A percentile compares a stretch with the other conserved stretches of the same genome.
These are phyloP conservation scores for Aspergillus campestris DNA, from an alignment of 495 filamentous ascomycete species.

Conservation along the genomic window DNA sequence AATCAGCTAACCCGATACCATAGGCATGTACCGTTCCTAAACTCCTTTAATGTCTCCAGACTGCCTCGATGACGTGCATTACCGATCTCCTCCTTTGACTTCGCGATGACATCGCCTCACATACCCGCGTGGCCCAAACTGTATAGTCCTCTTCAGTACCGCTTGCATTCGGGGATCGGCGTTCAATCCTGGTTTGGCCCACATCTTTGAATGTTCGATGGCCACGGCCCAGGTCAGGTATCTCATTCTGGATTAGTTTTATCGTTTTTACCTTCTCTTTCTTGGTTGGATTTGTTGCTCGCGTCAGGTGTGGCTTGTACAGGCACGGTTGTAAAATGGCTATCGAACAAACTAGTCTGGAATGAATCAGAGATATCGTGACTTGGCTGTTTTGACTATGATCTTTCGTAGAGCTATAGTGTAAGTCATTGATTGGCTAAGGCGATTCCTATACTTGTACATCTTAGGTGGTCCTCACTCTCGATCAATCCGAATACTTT, in stretches of 20 bases:
- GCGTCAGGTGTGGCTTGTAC: slow-evolving; percentile 1
- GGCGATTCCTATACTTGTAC: too few species aligned
- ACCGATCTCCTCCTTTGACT: not conserved
- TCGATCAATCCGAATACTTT: too few species aligned
- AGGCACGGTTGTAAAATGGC: not conserved
- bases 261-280: not conserved
- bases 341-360: too few species aligned
- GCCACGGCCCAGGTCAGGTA: not conserved
- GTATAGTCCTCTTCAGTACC: slow-evolving; percentile 11
- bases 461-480: too few species aligned
- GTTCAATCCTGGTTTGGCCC: slow-evolving; percentile 9
- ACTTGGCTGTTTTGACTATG: not conserved
- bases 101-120: slow-evolving; percentile 1
- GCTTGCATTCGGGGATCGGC: slow-evolving; percentile 17
- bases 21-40: slow-evolving; percentile 29
- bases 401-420: not conserved
- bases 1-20: not conserved
- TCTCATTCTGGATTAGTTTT: not conserved
- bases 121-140: slow-evolving; percentile 11
- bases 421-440: too few species aligned
- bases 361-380: too few species aligned
- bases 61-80: not conserved
- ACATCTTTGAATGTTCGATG: not conserved
- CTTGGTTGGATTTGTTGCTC: not conserved
- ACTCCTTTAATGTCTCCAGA: slow-evolving; percentile 3